Evolutionary conservation across 2,329 filamentous ascomycete genomes (phyloP).

Genomic region (Fusarium sp.): DNA sequence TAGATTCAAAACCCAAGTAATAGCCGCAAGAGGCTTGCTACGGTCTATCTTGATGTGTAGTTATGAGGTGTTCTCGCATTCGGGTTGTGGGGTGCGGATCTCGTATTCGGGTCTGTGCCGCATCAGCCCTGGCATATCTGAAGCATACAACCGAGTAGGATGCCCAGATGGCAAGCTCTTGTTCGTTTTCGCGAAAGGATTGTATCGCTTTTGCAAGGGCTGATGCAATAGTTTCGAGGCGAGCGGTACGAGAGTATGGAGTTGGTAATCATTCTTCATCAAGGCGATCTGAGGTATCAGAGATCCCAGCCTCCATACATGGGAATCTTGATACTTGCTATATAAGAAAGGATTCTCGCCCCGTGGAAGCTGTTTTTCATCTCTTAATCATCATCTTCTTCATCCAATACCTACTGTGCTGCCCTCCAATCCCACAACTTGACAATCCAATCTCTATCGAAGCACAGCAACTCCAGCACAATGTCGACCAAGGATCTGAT

Average conservation of each 20-base stretch:
- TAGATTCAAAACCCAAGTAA: slow-evolving; percentile 9
- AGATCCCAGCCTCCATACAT: neutral
- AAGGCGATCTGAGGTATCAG: slow-evolving; percentile 15
- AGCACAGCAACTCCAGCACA: neutral
- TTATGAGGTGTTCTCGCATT: slow-evolving; percentile 26
- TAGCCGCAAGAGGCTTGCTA: neutral
- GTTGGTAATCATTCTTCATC: slow-evolving; percentile 1
- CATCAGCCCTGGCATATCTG: neutral
- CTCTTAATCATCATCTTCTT: neutral
- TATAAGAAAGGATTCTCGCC: slow-evolving; percentile 19
- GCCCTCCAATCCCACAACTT: accelerated
- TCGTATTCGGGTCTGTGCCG: slow-evolving; percentile 35
- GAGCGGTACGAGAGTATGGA: neutral
- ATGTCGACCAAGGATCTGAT: slow-evolving; percentile 70
- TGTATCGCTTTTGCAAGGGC: slow-evolving; percentile 2
- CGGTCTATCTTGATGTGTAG: neutral
- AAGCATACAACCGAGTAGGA: neutral
- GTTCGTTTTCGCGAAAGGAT: slow-evolving; percentile 37
- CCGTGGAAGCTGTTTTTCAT: neutral
- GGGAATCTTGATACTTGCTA: neutral
- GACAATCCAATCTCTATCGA: neutral
- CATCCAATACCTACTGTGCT: accelerated
- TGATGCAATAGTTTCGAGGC: neutral
- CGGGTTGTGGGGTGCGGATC: slow-evolving; percentile 5
- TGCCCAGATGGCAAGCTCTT: slow-evolving; percentile 10